phyloP scores from a whole-genome alignment of 306 rosid genomes.

The Vachellia collinsii region DNA sequence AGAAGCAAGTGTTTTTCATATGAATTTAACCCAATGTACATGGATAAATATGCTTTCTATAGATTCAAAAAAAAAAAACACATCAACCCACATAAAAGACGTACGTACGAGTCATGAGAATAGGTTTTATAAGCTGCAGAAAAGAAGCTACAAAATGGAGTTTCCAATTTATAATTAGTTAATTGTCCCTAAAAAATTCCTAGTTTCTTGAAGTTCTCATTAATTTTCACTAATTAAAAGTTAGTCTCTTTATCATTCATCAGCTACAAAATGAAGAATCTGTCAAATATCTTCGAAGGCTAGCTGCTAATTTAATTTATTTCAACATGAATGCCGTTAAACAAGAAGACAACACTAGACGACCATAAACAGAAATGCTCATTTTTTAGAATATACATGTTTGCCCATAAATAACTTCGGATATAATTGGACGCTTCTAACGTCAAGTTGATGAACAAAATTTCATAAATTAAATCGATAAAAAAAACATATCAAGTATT shows the following conservation, averaged over 20 bases:
- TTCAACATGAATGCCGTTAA: not conserved
- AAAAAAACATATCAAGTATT: conserved; percentile 11
- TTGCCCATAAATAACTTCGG: not conserved
- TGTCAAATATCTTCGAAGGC: not conserved
- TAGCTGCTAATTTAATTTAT: not conserved
- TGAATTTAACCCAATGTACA: conserved; percentile 31
- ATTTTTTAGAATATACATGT: not conserved
- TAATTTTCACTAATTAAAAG: not conserved
- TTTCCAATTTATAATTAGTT: conserved; percentile 44
- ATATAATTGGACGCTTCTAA: not conserved
- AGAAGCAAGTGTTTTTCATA: not conserved
- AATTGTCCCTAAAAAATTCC: conserved; percentile 24
- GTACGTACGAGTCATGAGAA: not conserved
- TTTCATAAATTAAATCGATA: not conserved
- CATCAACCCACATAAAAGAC: not conserved
- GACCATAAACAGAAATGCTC: not conserved
- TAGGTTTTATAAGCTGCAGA: conserved; percentile 2
- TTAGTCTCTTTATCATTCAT: not conserved
- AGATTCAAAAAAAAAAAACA: not conserved
- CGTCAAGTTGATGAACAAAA: not conserved
- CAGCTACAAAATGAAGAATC: not conserved
- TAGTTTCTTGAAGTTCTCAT: conserved; percentile 17
- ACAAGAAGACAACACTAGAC: not conserved
- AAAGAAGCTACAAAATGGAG: conserved; percentile 27
- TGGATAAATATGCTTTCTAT: conserved; percentile 21